phyloP scores from a whole-genome alignment of 768 basidiomycete genomes.

The Gelatoporia subvermispora region DNA sequence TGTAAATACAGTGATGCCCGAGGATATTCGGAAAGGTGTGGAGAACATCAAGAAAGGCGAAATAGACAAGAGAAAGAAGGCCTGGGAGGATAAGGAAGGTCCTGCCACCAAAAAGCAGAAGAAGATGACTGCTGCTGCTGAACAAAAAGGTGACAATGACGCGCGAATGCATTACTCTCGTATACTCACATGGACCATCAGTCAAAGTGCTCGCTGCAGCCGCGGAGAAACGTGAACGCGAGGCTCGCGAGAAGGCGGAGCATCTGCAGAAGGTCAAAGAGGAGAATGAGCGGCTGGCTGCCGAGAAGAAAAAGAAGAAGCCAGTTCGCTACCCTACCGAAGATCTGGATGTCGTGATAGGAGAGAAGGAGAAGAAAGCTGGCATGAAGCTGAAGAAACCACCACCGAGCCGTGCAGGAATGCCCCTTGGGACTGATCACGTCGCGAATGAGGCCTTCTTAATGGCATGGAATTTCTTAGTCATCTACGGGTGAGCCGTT shows the following conservation, averaged over 20 bases:
- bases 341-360: slow-evolving; percentile 77
- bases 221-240: slow-evolving; percentile 64
- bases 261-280: slow-evolving; percentile 60
- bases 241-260: slow-evolving; percentile 66
- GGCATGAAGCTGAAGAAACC: slow-evolving; percentile 69
- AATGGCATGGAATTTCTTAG: slow-evolving; percentile 91
- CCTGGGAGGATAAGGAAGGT: slow-evolving; percentile 84
- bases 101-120: slow-evolving; percentile 80
- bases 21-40: slow-evolving; percentile 74
- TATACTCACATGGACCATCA: background rate
- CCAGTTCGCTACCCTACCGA: slow-evolving; percentile 91
- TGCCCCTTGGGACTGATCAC: slow-evolving; percentile 66
- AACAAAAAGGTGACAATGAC: slow-evolving; percentile 59
- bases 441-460: slow-evolving; percentile 79
- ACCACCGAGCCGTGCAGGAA: slow-evolving; percentile 48
- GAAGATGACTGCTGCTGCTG: slow-evolving; percentile 67
- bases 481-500: slow-evolving; percentile 79
- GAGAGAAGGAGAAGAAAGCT: slow-evolving; percentile 79
- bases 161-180: background rate
- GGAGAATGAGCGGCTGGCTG: slow-evolving; percentile 65
- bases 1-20: slow-evolving; percentile 81
- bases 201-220: slow-evolving; percentile 27
- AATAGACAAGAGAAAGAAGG: slow-evolving; percentile 90
- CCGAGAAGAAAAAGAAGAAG: slow-evolving; percentile 85
- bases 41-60: slow-evolving; percentile 80